These are phyloP conservation scores for Pseudocohnilembus persalinus DNA, from an alignment of 169 alveolate species.

Conservation along the genomic window DNA sequence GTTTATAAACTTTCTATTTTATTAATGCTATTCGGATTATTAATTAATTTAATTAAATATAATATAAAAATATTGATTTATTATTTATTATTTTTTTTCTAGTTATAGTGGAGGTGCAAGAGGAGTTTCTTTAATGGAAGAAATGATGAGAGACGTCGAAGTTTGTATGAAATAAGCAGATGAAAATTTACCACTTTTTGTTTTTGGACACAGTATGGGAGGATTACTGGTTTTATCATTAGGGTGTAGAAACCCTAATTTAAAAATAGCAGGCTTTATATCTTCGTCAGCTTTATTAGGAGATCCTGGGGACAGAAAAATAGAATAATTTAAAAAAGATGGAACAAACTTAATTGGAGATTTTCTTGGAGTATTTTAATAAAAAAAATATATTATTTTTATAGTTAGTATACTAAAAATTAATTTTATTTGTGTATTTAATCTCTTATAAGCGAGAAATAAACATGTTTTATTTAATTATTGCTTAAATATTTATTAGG, in stretches of 20 bases:
- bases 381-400: background rate
- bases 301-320: slow-evolving; percentile 35
- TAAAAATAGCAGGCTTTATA: slow-evolving; percentile 44
- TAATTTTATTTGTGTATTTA: background rate
- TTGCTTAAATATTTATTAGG: background rate
- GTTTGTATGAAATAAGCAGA: slow-evolving; percentile 27
- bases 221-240: slow-evolving; percentile 31
- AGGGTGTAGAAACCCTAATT: slow-evolving; percentile 22
- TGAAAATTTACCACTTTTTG: slow-evolving; percentile 37
- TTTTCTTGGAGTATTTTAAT: slow-evolving; percentile 25
- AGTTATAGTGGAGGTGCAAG: slow-evolving; percentile 34
- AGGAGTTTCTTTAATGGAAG: slow-evolving; percentile 23
- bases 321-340: slow-evolving; percentile 34
- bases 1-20: too few species aligned
- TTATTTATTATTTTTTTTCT: too few species aligned
- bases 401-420: background rate
- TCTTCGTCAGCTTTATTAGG: slow-evolving; percentile 40
- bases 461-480: background rate
- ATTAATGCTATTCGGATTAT: too few species aligned
- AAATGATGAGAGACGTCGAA: slow-evolving; percentile 34
- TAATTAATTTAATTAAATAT: too few species aligned
- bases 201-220: slow-evolving; percentile 47
- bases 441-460: background rate
- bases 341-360: slow-evolving; percentile 25
- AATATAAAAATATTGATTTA: too few species aligned